Base-by-base conservation (phyloP, 257 asterid genomes). In the Nicotiana undulata region DNA sequence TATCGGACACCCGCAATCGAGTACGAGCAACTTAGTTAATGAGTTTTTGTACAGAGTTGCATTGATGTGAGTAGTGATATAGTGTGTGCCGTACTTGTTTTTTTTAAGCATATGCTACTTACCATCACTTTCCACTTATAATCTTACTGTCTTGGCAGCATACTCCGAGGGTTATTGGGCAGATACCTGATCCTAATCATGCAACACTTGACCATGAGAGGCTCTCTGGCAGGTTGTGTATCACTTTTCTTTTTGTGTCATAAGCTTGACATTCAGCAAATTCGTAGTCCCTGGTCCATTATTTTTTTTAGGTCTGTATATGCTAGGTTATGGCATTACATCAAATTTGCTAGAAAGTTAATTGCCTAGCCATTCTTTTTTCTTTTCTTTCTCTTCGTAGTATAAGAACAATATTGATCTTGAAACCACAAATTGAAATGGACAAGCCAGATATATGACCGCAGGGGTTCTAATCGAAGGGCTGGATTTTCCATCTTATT, bases 191-290 rank as follows among this genome's bases (percentile, higher is more conserved):
- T 85, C 83, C 93, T 79, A 89, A 89, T 85, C 91, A 93, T 89
- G 99, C 98, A 5, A 90, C 92, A 83, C 81, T 95, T 81, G 98
- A 93, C 86, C 99, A 95, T 56, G 95, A 83, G 83, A 90, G 94
- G 84, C 94, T 95, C 58, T 92, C 98, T 83, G 86, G 86, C 74
- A 93, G 99, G 99, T 93, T 84, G 63, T 76, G 63, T 72, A 13
- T 86, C 79, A 55, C 82, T 56, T 32, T 28, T 49, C 53, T 34
- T 34, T n/a, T 34, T 67, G 76, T 67, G 24, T 67, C 29, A 67
- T 34, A n/a, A 37, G 55, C 76, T 67, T 67, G 31, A n/a, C 16
- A 37, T n/a, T 17, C 12, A 18, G 2, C 63, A 56, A 56, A 56
- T 56, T 56, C 4, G 11, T 56, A 56, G 63, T 8, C 63, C 63